A percentile compares a stretch with the other conserved stretches of the same genome.
Evolutionary conservation across 306 rosid genomes (phyloP).

Genomic region (Vachellia collinsii): DNA sequence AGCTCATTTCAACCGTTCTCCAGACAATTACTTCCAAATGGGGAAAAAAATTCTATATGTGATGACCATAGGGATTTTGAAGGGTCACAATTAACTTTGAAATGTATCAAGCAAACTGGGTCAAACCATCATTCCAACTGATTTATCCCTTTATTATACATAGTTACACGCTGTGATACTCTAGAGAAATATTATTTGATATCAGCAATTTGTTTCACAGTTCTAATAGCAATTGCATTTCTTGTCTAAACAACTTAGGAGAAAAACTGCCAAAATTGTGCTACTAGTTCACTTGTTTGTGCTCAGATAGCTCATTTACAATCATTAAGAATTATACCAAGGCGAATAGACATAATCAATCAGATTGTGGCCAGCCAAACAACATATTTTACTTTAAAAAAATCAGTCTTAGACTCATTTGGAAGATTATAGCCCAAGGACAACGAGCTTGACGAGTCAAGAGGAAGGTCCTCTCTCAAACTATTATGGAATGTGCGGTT

Average conservation of each 20-base stretch:
- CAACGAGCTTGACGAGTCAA: background rate
- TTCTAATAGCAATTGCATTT: background rate
- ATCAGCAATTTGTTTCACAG: background rate
- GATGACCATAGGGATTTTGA: background rate
- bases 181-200: background rate
- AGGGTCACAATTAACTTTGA: background rate
- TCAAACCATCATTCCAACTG: background rate
- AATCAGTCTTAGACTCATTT: background rate
- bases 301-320: background rate
- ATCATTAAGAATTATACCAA: background rate
- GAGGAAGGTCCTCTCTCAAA: background rate
- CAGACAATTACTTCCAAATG: background rate
- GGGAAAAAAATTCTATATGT: background rate
- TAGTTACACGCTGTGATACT: background rate
- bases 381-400: background rate
- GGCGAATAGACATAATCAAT: background rate
- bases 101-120: background rate
- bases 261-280: background rate
- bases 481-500: no score
- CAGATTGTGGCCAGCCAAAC: background rate
- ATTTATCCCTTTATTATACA: background rate
- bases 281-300: background rate
- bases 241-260: background rate
- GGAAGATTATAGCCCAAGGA: no score
- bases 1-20: background rate